Evolutionary conservation across 2,329 filamentous ascomycete genomes (phyloP).

Genomic region (Penicillium sp.): DNA sequence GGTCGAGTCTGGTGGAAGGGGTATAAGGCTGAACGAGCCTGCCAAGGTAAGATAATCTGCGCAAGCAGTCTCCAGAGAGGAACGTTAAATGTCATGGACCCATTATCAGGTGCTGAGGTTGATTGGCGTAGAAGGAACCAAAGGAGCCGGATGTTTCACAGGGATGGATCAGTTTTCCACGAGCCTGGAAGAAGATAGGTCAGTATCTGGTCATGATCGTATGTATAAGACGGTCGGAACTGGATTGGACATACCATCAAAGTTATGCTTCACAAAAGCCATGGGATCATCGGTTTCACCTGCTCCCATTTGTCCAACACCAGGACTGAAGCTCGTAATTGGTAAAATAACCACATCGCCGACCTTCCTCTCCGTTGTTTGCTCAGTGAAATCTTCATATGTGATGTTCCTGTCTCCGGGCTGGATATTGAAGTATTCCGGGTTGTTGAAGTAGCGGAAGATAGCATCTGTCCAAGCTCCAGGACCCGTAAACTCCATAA

Average conservation of each 20-base stretch:
- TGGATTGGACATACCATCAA: slow-evolving; percentile 66
- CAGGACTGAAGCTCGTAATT: slow-evolving; percentile 96
- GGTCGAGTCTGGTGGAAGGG: not conserved
- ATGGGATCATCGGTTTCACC: slow-evolving; percentile 86
- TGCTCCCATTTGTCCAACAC: slow-evolving; percentile 89
- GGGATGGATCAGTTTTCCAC: slow-evolving; percentile 40
- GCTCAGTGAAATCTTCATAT: slow-evolving; percentile 85
- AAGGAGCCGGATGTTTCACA: slow-evolving; percentile 16
- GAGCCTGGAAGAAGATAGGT: slow-evolving; percentile 27
- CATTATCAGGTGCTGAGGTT: not conserved
- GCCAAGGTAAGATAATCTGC: not conserved
- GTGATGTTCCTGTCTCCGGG: slow-evolving; percentile 69
- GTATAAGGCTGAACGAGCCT: not conserved
- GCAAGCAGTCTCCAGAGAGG: not conserved
- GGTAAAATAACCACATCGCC: slow-evolving; percentile 92
- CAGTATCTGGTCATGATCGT: slow-evolving; percentile 5
- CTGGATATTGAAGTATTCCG: slow-evolving; percentile 79
- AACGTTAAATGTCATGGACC: not conserved
- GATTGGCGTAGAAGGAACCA: not conserved
- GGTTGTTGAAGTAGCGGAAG: slow-evolving; percentile 92
- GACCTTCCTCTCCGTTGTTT: slow-evolving; percentile 78
- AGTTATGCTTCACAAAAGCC: slow-evolving; percentile 97
- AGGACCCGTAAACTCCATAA: slow-evolving; percentile 93
- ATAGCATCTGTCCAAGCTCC: slow-evolving; percentile 91
- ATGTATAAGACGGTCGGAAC: not conserved